Evolutionary conservation across 2,329 filamentous ascomycete genomes (phyloP), one percentile per base, ranked within the genome.

Genomic region (Penicillium sp.): DNA sequence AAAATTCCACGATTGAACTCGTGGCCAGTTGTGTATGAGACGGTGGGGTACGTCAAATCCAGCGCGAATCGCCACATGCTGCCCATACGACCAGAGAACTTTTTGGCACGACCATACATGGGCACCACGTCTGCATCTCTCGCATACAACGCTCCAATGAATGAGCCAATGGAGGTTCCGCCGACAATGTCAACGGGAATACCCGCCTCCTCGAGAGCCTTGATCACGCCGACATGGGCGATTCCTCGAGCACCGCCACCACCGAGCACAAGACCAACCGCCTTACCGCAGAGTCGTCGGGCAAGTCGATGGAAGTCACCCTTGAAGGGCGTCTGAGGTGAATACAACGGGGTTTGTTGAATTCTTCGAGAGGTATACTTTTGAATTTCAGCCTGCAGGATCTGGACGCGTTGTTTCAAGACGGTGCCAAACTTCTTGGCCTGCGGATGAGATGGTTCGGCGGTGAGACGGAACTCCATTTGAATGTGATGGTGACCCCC

Each of bases 1-100:
- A 96, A 98, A 55, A 98, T 96, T 36, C 93, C 93, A 5, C 93
- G 87, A 61, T 98, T 98, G 79, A 98, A 98, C 63, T 98, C 93
- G 65, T 98, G 93, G 1, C 93, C 93, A 0, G 93, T 98, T 1
- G 94, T 98, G 71, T 98, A 98, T 1, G 91, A 95, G 6, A 88
- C 89, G 5, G 91, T 93, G 0, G 93, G 93, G 66, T 98, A 98
- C 0, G 93, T 98, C 59, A 98, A 71, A 64, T 98, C 93, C 3
- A 98, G 76, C 1, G 90, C 90, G 66, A 98, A 96, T n/a, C 93
- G 83, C 93, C 93, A 98, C 72, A 97, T 88, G 69, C 91, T 97
- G 39, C 88, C 89, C 94, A 98, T 98, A n/a, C 94, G 86, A 4
- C 93, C 90, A 0, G 93, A 82, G 67, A 98, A 98, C 66, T 96